Conservation (phyloP, 2,329 filamentous ascomycete genomes). For the Clarireedia sp. region DNA sequence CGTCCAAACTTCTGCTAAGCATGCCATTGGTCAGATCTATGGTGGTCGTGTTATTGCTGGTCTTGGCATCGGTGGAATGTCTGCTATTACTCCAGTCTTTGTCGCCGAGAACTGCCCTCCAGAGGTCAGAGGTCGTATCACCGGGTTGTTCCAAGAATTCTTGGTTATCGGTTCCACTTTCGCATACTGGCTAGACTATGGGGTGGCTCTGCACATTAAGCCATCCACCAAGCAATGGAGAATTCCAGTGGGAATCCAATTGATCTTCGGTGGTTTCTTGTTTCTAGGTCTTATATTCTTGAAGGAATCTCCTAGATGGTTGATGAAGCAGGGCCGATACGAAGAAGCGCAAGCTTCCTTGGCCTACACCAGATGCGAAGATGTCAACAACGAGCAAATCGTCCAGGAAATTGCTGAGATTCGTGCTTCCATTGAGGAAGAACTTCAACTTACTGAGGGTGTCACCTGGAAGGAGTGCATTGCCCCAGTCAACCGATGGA, state of each 20-base stretch:
- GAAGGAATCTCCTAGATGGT: slow-evolving; percentile 49
- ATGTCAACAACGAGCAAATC: slow-evolving; percentile 47
- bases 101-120: slow-evolving; percentile 38
- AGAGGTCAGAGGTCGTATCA: slow-evolving; percentile 33
- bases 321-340: slow-evolving; percentile 55
- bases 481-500: slow-evolving; percentile 30
- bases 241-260: slow-evolving; percentile 36
- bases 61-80: slow-evolving; percentile 39
- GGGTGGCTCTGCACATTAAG: slow-evolving; percentile 28
- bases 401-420: slow-evolving; percentile 56
- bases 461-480: slow-evolving; percentile 45
- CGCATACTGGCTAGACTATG: slow-evolving; percentile 50
- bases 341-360: slow-evolving; percentile 51
- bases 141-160: slow-evolving; percentile 37
- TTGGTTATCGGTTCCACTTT: slow-evolving; percentile 33
- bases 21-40: slow-evolving; percentile 18
- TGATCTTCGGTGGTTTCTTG: slow-evolving; percentile 18
- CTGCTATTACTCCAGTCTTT: slow-evolving; percentile 40
- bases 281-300: slow-evolving; percentile 33
- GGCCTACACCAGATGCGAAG: slow-evolving; percentile 49
- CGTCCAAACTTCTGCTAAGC: slow-evolving; percentile 12
- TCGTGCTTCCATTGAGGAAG: slow-evolving; percentile 57
- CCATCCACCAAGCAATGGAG: slow-evolving; percentile 33
- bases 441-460: slow-evolving; percentile 62
- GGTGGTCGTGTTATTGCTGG: slow-evolving; percentile 20